These are phyloP conservation scores for Oryza punctata DNA, from an alignment of 176 grass and related monocot species.

Conservation along the genomic window DNA sequence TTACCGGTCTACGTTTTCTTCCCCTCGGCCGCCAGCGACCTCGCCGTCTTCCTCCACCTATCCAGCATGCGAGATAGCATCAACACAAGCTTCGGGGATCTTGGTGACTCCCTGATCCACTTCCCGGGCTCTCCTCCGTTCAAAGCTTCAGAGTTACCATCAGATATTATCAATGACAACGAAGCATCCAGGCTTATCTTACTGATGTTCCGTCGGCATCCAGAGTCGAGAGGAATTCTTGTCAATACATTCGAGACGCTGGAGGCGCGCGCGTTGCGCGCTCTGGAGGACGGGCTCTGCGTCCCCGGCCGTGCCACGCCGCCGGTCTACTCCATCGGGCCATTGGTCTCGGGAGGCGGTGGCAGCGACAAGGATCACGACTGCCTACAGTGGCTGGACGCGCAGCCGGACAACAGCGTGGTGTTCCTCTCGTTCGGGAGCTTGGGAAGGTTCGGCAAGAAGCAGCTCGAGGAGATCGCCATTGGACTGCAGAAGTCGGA, in stretches of 20 bases:
- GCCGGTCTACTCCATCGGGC: conserved; percentile 58
- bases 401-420: conserved; percentile 52
- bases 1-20: conserved; percentile 46
- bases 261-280: conserved; percentile 44
- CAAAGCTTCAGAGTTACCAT: conserved; percentile 21
- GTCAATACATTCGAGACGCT: conserved; percentile 60
- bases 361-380: conserved; percentile 27
- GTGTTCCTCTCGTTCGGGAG: conserved; percentile 73
- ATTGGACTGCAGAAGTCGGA: conserved; percentile 47
- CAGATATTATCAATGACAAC: background rate
- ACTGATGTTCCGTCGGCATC: background rate
- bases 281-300: conserved; percentile 45
- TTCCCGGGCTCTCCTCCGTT: conserved; percentile 33
- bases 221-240: conserved; percentile 36
- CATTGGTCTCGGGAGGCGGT: conserved; percentile 30
- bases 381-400: conserved; percentile 62
- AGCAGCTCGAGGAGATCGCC: conserved; percentile 60
- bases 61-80: background rate
- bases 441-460: conserved; percentile 39
- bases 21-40: conserved; percentile 28
- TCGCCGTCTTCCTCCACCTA: conserved; percentile 45
- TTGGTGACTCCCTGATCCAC: conserved; percentile 3
- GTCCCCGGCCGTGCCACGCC: conserved; percentile 43
- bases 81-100: background rate
- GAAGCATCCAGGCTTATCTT: background rate